Conservation (phyloP, 2,329 filamentous ascomycete genomes). For the Endoconidiophora laricicola region DNA sequence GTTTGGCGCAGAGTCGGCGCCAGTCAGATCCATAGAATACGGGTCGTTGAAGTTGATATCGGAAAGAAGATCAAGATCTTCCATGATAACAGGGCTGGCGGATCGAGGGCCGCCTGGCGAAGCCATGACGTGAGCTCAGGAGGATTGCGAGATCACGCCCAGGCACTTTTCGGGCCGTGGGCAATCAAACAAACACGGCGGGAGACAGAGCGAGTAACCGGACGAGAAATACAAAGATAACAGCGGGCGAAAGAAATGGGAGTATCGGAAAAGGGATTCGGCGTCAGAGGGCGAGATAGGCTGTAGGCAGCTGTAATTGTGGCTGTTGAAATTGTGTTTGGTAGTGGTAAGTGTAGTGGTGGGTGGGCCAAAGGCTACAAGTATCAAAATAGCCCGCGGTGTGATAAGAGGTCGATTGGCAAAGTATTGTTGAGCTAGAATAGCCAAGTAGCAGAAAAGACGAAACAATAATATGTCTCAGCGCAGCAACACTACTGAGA, state of each 20-base stretch:
- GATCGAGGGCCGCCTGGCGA: slow-evolving; percentile 9
- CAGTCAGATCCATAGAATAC: slow-evolving; percentile 8
- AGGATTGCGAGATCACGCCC: slow-evolving; percentile 2
- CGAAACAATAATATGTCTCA: no score
- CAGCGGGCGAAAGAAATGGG: background rate
- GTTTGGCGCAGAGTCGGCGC: slow-evolving; percentile 1
- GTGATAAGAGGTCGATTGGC: no score
- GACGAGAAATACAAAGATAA: background rate
- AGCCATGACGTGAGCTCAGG: slow-evolving; percentile 8
- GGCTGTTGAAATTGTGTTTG: no score
- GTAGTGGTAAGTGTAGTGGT: no score
- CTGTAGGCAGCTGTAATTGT: no score
- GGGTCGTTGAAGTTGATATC: slow-evolving; percentile 10
- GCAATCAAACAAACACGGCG: slow-evolving; percentile 1
- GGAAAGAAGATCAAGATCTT: slow-evolving; percentile 8
- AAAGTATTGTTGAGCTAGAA: no score
- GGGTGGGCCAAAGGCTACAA: no score
- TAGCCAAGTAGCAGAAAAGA: no score
- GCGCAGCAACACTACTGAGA: no score
- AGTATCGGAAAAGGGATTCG: background rate
- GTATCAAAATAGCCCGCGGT: no score
- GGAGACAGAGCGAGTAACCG: background rate
- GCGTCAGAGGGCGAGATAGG: no score
- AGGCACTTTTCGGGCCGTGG: slow-evolving; percentile 3
- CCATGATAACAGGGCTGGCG: slow-evolving; percentile 12